Base-by-base conservation (phyloP, 306 rosid species). In the Arachis stenosperma region DNA sequence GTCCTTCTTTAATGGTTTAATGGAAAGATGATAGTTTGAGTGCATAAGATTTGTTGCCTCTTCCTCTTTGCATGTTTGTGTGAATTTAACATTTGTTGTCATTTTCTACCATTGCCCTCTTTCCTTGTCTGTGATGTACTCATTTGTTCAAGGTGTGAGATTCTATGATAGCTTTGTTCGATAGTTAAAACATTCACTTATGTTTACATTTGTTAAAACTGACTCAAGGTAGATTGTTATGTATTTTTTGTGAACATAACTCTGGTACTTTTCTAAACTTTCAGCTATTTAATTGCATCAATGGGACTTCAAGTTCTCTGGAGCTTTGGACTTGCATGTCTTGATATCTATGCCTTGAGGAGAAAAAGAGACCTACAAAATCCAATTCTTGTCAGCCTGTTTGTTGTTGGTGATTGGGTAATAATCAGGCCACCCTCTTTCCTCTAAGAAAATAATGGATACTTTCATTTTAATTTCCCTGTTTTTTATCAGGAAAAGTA, bases 401-500 rank as follows among this genome's bases (percentile, higher is more conserved):
- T 93, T 83, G 97, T 89, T 63, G 96, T 93, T 3, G 98, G 98
- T 48, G 98, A 93, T 76, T 91, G 98, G 98, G 98, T 93, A 93
- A 71, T 75, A 44, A 65, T 69, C 85, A 64, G 4, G 47, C 67
- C 74, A 60, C 64, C 69, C 22, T 68, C 22, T 52, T 52, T 5
- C 13, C 8, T n/a, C 57, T 52, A 6, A 52, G 3, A 52, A 14
- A n/a, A 12, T 3, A 90, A 70, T 83, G 64, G 5, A 43, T 67
- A 56, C 72, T 73, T 76, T 66, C 41, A 61, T 51, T 9, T 48
- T 83, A 52, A 56, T 57, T 59, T 73, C 69, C 50, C 22, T 57
- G 40, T 48, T 64, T 64, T 59, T 70, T 40, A 59, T 13, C 53
- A 46, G 58, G 78, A 63, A 46, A 65, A 61, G 15, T 29, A 27